These are phyloP conservation scores for Dichomitus squalens DNA, from an alignment of 1,284 basidiomycete genomes.

Conservation along the genomic window DNA sequence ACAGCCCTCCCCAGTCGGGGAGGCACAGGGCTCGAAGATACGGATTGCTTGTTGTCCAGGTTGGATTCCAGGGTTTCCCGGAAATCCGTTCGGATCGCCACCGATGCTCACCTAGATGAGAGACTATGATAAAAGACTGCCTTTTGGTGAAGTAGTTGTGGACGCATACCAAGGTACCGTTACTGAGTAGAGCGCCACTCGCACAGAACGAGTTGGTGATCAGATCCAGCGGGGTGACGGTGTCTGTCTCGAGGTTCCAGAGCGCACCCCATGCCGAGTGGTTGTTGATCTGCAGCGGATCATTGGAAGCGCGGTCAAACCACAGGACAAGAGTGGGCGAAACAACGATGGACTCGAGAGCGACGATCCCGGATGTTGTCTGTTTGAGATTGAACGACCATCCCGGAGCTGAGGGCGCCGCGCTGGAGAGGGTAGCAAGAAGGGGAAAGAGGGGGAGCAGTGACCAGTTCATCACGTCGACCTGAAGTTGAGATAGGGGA, in stretches of 20 bases:
- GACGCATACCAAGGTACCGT: constrained; percentile 44
- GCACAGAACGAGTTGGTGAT: constrained; percentile 24
- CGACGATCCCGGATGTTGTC: constrained; percentile 46
- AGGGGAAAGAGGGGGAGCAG: background rate
- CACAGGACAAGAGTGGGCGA: constrained; percentile 46
- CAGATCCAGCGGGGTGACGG: constrained; percentile 9
- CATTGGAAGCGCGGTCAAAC: constrained; percentile 47
- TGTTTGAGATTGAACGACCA: constrained; percentile 29
- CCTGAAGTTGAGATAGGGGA: background rate
- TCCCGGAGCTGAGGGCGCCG: constrained; percentile 4
- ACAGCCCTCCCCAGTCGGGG: constrained; percentile 38
- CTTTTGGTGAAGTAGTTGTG: no score
- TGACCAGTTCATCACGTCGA: background rate
- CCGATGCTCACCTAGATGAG: constrained; percentile 41
- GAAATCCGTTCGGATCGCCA: constrained; percentile 43
- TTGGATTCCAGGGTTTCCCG: constrained; percentile 36
- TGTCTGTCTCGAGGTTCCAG: constrained; percentile 33
- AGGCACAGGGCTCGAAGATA: constrained; percentile 38
- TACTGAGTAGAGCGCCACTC: constrained; percentile 42
- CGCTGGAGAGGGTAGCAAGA: background rate
- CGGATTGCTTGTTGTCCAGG: constrained; percentile 33
- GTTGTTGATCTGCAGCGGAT: constrained; percentile 12
- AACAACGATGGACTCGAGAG: constrained; percentile 48
- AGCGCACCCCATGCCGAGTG: constrained; percentile 15
- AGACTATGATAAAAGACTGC: background rate